Evolutionary conservation across 176 grass and related monocot genomes (phyloP).

Genomic region (Otatea glauca): DNA sequence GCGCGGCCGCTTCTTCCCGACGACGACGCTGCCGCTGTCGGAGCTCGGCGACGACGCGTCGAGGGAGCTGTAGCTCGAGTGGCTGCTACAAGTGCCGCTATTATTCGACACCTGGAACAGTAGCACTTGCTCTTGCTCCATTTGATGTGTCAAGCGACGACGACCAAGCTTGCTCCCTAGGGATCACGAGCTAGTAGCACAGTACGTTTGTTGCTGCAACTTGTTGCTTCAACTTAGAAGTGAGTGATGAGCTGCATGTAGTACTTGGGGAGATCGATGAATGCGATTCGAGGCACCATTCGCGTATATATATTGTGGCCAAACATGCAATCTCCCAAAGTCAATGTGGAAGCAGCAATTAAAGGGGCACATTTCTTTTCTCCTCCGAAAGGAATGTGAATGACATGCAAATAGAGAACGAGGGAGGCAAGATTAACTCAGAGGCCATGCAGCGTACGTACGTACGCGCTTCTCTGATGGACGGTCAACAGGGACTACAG

Average conservation of each 20-base stretch:
- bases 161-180: not conserved
- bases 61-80: conserved; percentile 42
- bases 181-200: conserved; percentile 1
- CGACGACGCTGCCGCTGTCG: not conserved
- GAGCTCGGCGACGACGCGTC: conserved; percentile 53
- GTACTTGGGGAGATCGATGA: not conserved
- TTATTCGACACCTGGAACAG: conserved; percentile 18
- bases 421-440: not conserved
- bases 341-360: conserved; percentile 44
- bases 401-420: conserved; percentile 19
- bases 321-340: not conserved
- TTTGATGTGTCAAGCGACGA: not conserved
- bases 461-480: conserved; percentile 39
- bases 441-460: not conserved
- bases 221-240: not conserved
- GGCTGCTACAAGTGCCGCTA: conserved; percentile 38
- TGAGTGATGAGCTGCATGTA: conserved; percentile 26
- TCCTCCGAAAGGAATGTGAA: conserved; percentile 47
- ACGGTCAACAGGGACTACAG: conserved; percentile 12
- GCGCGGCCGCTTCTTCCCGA: conserved; percentile 62
- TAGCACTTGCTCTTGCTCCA: conserved; percentile 37
- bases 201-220: not conserved
- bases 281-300: conserved; percentile 25
- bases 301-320: conserved; percentile 32
- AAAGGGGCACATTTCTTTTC: not conserved